Percentiles rank a stretch among this genome's conserved stretches.
Conservation (phyloP, 2,329 filamentous ascomycete genomes). For the Chaetomiaceae sp. region DNA sequence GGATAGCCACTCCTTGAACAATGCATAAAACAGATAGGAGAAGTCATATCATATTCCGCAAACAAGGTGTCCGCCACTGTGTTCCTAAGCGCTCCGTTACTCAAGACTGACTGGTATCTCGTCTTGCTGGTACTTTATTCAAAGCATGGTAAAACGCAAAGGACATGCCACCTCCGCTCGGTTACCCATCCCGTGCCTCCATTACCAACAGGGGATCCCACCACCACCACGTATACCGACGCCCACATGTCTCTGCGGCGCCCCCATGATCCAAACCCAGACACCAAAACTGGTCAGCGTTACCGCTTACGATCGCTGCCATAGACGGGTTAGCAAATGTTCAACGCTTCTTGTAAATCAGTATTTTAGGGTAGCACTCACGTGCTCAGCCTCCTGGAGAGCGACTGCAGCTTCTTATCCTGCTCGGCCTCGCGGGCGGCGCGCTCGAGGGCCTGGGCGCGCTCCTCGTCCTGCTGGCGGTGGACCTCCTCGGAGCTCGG, state of each 20-base stretch:
- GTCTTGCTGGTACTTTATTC: conserved; percentile 8
- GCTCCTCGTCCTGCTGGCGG: conserved; percentile 73
- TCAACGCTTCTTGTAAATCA: too few species aligned
- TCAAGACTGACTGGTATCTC: conserved; percentile 5
- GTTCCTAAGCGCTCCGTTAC: background rate
- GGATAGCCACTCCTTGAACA: too few species aligned
- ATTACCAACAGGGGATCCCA: background rate
- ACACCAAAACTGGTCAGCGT: background rate
- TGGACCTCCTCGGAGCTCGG: conserved; percentile 89
- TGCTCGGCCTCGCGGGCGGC: conserved; percentile 87
- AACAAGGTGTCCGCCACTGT: conserved; percentile 2
- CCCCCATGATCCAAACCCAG: background rate
- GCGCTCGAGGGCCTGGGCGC: conserved; percentile 75
- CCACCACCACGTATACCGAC: background rate
- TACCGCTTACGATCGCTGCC: conserved; percentile 17
- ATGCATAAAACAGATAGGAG: background rate
- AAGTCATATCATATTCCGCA: background rate
- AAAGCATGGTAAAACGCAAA: conserved; percentile 5
- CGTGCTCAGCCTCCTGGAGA: conserved; percentile 94
- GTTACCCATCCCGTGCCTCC: background rate
- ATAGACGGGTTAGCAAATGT: background rate
- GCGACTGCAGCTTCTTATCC: conserved; percentile 76
- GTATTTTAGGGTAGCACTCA: too few species aligned
- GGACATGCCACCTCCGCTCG: background rate
- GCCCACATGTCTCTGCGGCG: background rate